Conservation (phyloP, 1,139 yeast species). For the Geotrichum aggregatum region DNA sequence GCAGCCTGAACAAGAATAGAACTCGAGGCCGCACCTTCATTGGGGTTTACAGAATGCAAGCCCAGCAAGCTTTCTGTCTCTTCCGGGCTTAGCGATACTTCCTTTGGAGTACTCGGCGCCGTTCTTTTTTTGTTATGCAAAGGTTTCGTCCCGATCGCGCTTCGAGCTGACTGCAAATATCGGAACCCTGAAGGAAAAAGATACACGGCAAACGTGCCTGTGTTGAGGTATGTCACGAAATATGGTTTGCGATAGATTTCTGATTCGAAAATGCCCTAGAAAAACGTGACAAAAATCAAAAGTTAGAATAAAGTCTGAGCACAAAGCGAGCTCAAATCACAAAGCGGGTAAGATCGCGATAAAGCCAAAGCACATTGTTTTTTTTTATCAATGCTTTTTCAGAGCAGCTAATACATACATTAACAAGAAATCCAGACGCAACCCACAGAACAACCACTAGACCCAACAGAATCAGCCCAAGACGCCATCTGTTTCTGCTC, state of each 20-base stretch:
- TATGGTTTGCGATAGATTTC: conserved; percentile 83
- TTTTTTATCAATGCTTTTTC: no score
- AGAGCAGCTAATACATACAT: conserved; percentile 29
- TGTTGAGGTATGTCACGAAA: conserved; percentile 84
- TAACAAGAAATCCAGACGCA: conserved; percentile 57
- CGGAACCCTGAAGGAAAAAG: conserved; percentile 51
- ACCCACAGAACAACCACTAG: conserved; percentile 87
- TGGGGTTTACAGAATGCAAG: neutral
- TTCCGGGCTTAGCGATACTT: neutral
- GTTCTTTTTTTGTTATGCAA: no score
- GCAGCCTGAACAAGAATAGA: neutral
- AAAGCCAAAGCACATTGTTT: no score
- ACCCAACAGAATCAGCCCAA: conserved; percentile 68
- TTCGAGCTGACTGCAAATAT: neutral
- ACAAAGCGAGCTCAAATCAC: no score
- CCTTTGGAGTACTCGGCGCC: neutral
- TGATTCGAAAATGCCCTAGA: conserved; percentile 47
- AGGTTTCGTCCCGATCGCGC: no score
- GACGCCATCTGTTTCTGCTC: conserved; percentile 49
- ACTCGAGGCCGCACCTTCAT: neutral
- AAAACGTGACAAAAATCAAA: neutral
- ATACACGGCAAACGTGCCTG: conserved; percentile 77
- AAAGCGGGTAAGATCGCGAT: conserved; percentile 16
- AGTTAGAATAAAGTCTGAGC: conserved; percentile 2
- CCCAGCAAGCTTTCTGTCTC: conserved; percentile 18